These are phyloP conservation scores for Quercus berberidifolia DNA, from an alignment of 306 rosid genomes.

Conservation along the genomic window DNA sequence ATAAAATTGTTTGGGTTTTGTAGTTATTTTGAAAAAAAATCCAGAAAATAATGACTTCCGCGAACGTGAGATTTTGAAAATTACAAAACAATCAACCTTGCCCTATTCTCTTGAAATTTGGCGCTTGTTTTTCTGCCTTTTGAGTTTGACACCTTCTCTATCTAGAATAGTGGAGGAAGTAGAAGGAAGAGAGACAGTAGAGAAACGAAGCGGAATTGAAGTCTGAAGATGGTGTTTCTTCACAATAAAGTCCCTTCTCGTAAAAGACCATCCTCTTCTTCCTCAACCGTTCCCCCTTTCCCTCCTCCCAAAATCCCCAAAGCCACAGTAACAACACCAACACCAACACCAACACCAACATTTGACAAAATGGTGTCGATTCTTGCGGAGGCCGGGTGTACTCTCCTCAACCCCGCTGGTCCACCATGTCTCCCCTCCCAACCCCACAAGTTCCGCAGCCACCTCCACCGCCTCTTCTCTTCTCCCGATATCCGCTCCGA, in stretches of 20 bases:
- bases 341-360: neutral
- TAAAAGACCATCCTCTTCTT: conserved; percentile 28
- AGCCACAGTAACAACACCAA: neutral
- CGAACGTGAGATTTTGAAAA: too few relatives aligned
- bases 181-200: neutral
- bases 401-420: conserved; percentile 34
- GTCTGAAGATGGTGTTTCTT: conserved; percentile 26
- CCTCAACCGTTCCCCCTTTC: conserved; percentile 16
- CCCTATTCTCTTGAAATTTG: neutral
- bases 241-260: conserved; percentile 28
- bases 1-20: too few relatives aligned
- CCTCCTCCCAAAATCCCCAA: conserved; percentile 32
- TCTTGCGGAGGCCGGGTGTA: conserved; percentile 39
- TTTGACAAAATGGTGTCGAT: conserved; percentile 22
- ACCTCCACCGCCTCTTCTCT: conserved; percentile 29
- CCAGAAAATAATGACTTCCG: too few relatives aligned
- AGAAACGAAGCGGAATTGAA: neutral
- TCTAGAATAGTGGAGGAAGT: neutral
- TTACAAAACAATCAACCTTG: neutral
- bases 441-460: conserved; percentile 34
- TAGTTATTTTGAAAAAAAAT: too few relatives aligned
- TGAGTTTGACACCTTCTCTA: neutral
- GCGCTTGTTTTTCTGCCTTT: conserved; percentile 10
- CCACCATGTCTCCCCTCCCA: conserved; percentile 40
- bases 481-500: conserved; percentile 26